A percentile compares a stretch with the other conserved stretches of the same genome.
Conservation (phyloP, 1,284 basidiomycete genomes). For the Boletellus deceptivus region DNA sequence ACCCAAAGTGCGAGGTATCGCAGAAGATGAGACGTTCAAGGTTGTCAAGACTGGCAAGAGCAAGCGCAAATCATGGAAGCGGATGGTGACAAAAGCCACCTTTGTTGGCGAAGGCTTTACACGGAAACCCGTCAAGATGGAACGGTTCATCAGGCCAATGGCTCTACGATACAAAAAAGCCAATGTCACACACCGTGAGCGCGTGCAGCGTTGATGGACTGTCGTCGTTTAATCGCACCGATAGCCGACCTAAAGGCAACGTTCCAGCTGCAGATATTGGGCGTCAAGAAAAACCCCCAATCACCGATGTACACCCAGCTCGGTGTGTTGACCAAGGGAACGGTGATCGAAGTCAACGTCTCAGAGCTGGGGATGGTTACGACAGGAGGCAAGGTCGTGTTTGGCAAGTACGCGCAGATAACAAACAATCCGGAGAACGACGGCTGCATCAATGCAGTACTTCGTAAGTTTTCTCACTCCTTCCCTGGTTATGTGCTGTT, state of each 20-base stretch:
- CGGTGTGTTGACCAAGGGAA: slow-evolving; percentile 98
- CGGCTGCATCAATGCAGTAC: slow-evolving; percentile 93
- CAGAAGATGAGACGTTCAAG: slow-evolving; percentile 99
- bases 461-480: slow-evolving; percentile 53
- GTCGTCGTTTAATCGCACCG: slow-evolving; percentile 6
- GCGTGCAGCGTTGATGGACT: not conserved
- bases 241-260: slow-evolving; percentile 95
- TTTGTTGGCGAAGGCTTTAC: slow-evolving; percentile 99
- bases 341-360: slow-evolving; percentile 98
- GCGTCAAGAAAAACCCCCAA: slow-evolving; percentile 99
- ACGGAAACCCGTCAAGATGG: slow-evolving; percentile 98
- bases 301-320: slow-evolving; percentile 96
- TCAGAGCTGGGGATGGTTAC: slow-evolving; percentile 98
- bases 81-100: slow-evolving; percentile 99
- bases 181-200: slow-evolving; percentile 96
- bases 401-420: slow-evolving; percentile 94
- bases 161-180: slow-evolving; percentile 97
- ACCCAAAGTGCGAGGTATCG: slow-evolving; percentile 96
- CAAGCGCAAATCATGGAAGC: slow-evolving; percentile 97
- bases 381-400: slow-evolving; percentile 93
- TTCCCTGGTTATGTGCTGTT: not conserved
- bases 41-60: slow-evolving; percentile 98
- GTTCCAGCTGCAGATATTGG: slow-evolving; percentile 97
- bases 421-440: slow-evolving; percentile 97
- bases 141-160: slow-evolving; percentile 97